Evolutionary conservation across 2,329 filamentous ascomycete genomes (phyloP).

Genomic region (Paraphaeosphaeria sporulosa): DNA sequence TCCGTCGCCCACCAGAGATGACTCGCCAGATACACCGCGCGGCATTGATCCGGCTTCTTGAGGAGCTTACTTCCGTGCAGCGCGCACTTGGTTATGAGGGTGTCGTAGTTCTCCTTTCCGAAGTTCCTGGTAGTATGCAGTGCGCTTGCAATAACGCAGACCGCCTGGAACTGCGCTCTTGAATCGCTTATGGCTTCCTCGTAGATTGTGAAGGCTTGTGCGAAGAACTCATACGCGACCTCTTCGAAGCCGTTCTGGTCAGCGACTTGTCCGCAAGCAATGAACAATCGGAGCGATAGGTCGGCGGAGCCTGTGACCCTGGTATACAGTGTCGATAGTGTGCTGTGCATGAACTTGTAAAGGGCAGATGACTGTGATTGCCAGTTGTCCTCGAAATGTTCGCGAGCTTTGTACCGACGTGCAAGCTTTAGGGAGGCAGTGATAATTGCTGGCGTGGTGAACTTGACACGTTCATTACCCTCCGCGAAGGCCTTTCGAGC

Average conservation of each 20-base stretch:
- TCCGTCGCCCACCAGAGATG: slow-evolving; percentile 98
- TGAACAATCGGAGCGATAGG: slow-evolving; percentile 86
- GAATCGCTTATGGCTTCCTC: slow-evolving; percentile 96
- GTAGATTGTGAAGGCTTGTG: slow-evolving; percentile 97
- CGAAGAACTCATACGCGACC: slow-evolving; percentile 97
- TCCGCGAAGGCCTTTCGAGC: slow-evolving; percentile 86
- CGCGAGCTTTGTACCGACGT: slow-evolving; percentile 84
- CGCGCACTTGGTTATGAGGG: slow-evolving; percentile 95
- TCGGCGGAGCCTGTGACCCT: slow-evolving; percentile 88
- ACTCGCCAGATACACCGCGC: slow-evolving; percentile 94
- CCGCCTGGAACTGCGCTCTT: slow-evolving; percentile 95
- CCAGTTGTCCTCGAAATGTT: slow-evolving; percentile 84
- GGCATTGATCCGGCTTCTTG: slow-evolving; percentile 97
- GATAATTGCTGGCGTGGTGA: slow-evolving; percentile 90
- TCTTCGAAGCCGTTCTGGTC: slow-evolving; percentile 93
- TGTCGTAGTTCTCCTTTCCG: slow-evolving; percentile 97
- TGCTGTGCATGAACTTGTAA: slow-evolving; percentile 94
- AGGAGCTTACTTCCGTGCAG: slow-evolving; percentile 95
- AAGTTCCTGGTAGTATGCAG: slow-evolving; percentile 90
- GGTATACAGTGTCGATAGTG: slow-evolving; percentile 84
- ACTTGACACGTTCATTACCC: slow-evolving; percentile 94
- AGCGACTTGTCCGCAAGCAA: slow-evolving; percentile 89
- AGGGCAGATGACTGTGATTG: slow-evolving; percentile 77
- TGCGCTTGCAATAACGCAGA: slow-evolving; percentile 90
- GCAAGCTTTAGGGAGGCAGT: slow-evolving; percentile 91